These are phyloP conservation scores for Silene noctiflora DNA, from an alignment of 179 eudicot species.

Conservation along the genomic window DNA sequence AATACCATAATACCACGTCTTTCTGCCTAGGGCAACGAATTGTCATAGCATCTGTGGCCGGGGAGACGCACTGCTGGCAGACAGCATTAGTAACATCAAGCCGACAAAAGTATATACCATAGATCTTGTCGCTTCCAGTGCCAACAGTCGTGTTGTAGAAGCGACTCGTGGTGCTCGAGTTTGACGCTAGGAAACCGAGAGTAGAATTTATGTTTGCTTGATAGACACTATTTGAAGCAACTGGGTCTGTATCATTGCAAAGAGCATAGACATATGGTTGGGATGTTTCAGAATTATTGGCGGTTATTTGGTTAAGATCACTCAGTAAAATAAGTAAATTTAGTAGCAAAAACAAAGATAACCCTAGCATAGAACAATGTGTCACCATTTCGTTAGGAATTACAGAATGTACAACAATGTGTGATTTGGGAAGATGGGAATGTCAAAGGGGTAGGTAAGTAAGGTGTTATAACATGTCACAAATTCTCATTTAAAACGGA, in stretches of 20 bases:
- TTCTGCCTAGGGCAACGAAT: conserved; percentile 24
- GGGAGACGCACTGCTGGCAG: conserved; percentile 28
- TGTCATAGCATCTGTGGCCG: conserved; percentile 17
- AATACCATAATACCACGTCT: conserved; percentile 29
- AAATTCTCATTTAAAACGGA: no score
- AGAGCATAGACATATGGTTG: conserved; percentile 28
- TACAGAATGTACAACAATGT: background rate
- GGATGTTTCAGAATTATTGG: conserved; percentile 7
- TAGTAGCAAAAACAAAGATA: background rate
- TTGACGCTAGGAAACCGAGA: conserved; percentile 19
- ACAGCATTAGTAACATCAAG: conserved; percentile 21
- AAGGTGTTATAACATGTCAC: background rate
- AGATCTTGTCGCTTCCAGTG: conserved; percentile 20
- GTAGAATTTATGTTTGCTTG: conserved; percentile 23
- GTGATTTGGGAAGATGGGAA: background rate
- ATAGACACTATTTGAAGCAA: conserved; percentile 19
- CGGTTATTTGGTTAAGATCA: background rate
- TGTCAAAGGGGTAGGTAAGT: background rate
- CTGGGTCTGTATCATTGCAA: conserved; percentile 23
- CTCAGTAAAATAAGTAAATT: background rate
- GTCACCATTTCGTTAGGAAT: conserved; percentile 9
- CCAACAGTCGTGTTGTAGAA: conserved; percentile 29
- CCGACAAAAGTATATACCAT: conserved; percentile 29
- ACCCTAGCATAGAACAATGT: background rate
- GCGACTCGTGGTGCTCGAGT: conserved; percentile 13